A percentile compares a stretch with the other conserved stretches of the same genome.
Evolutionary conservation across 192 early-diverging fungal genomes (phyloP).

Genomic region (Umbelopsis vinacea): DNA sequence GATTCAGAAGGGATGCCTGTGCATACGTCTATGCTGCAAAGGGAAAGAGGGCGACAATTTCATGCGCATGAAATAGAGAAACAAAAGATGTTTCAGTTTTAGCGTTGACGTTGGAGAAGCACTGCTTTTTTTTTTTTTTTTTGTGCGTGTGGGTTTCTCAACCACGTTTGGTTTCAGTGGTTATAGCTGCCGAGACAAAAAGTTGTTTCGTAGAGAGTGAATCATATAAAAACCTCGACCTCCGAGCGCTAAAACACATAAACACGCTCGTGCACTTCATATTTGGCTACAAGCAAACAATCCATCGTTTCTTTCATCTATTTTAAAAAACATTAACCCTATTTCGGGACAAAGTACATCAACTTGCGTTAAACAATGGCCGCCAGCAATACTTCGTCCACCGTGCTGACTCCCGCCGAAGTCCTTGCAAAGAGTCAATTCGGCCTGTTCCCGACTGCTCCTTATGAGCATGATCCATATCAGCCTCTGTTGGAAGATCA

Average conservation of each 20-base stretch:
- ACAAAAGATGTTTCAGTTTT: constrained; percentile 13
- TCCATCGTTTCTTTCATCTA: neutral
- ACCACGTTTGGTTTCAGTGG: too few species aligned
- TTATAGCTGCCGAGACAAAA: too few species aligned
- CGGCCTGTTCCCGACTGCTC: neutral
- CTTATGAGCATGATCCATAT: neutral
- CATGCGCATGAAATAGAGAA: constrained; percentile 2
- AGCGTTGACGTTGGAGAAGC: neutral
- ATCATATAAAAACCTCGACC: constrained; percentile 8
- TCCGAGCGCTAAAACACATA: neutral
- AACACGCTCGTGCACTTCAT: constrained; percentile 1
- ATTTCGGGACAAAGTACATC: too few species aligned
- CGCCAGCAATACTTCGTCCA: neutral
- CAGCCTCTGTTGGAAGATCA: constrained; percentile 1
- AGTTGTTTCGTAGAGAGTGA: too few species aligned
- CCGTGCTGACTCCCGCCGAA: neutral
- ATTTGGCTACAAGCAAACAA: constrained; percentile 24
- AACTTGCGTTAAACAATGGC: neutral
- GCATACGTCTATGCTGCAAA: too few species aligned
- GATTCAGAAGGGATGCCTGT: too few species aligned
- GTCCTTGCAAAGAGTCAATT: constrained; percentile 2
- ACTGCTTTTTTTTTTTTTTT: too few species aligned
- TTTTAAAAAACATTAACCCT: neutral
- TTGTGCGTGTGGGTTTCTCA: too few species aligned
- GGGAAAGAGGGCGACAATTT: neutral